phyloP scores from a whole-genome alignment of 345 rosid species.

The Hibiscus trionum region DNA sequence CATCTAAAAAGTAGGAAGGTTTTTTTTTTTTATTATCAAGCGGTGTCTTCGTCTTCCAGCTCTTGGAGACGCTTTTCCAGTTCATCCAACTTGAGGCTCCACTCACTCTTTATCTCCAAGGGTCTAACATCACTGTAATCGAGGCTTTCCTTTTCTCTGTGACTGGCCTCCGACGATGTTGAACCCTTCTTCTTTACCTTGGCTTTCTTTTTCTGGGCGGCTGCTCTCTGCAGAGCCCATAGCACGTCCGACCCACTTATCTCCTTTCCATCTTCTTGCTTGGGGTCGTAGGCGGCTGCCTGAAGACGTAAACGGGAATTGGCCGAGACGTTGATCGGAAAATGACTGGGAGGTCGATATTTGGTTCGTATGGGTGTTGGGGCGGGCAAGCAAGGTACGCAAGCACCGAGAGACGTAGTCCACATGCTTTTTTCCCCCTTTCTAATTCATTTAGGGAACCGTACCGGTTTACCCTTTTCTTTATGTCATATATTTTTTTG shows the following conservation, averaged over 20 bases:
- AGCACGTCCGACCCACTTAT: slow-evolving; percentile 53
- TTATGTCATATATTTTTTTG: too few relatives aligned
- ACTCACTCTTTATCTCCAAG: slow-evolving; percentile 28
- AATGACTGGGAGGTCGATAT: not conserved
- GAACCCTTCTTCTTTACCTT: slow-evolving; percentile 17
- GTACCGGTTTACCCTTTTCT: too few relatives aligned
- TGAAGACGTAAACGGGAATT: not conserved
- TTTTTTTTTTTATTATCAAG: not conserved
- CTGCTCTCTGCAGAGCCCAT: slow-evolving; percentile 54
- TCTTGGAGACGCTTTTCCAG: slow-evolving; percentile 44
- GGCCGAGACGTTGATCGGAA: not conserved
- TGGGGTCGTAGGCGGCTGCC: not conserved
- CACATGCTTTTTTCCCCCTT: not conserved
- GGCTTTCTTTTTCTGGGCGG: slow-evolving; percentile 32
- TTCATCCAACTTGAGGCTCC: slow-evolving; percentile 38
- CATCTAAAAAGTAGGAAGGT: not conserved
- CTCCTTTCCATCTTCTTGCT: not conserved
- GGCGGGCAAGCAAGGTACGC: not conserved
- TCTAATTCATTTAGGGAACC: not conserved
- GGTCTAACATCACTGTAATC: too few relatives aligned
- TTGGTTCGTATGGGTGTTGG: not conserved
- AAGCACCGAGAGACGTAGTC: not conserved
- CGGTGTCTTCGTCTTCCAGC: slow-evolving; percentile 29
- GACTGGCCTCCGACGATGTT: too few relatives aligned
- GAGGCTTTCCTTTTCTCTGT: too few relatives aligned